Base-by-base conservation (phyloP, 2,329 filamentous ascomycete genomes). In the Sclerotinia spermophila region DNA sequence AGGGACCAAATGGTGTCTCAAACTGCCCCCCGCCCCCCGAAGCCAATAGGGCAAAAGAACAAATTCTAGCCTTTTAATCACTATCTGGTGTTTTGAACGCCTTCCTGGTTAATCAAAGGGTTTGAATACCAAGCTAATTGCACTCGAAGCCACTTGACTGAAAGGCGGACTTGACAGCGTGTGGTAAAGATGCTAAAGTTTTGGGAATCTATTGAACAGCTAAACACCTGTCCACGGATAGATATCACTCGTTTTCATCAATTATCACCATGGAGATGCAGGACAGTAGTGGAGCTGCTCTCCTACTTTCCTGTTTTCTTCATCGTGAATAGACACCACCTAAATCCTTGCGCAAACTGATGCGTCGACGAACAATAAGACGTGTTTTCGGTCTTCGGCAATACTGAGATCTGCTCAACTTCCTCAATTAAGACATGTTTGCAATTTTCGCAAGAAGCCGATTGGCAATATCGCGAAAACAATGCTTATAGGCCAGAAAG, bases 241-340 rank as follows among this genome's bases (percentile, higher is more conserved):
- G 1, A 19, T 21, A 44, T 6, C 17, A 44, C 19, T 1, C 17
- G 17, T 44, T 44, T 44, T 21, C 24, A 51, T 51, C 4, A 10
- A n/a, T 51, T n/a, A 5, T 5, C 0, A 5, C 21, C 27, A 7
- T 27, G 2, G 27, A 27, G 48, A 51, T 24, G 7, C 4, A 51
- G 24, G 1, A 4, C 1, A 7, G 27, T 15, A 15, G 21, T 15
- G 6, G 1, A 27, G 27, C n/a, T 10, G 0, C n/a, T 51, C 11
- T 5, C 21, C 45, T 15, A 5, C 3, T 51, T 2, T n/a, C 11
- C 48, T 15, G 11, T 6, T 24, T 15, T 51, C 10, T 2, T 5
- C 15, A 27, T 51, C 17, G 2, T 1, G 2, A 51, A 51, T 5
- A 13, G 24, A 48, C 8, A n/a, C 15, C 5, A 5, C 48, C n/a